phyloP scores from a whole-genome alignment of 2,329 filamentous ascomycete species.

The Clonostachys solani region DNA sequence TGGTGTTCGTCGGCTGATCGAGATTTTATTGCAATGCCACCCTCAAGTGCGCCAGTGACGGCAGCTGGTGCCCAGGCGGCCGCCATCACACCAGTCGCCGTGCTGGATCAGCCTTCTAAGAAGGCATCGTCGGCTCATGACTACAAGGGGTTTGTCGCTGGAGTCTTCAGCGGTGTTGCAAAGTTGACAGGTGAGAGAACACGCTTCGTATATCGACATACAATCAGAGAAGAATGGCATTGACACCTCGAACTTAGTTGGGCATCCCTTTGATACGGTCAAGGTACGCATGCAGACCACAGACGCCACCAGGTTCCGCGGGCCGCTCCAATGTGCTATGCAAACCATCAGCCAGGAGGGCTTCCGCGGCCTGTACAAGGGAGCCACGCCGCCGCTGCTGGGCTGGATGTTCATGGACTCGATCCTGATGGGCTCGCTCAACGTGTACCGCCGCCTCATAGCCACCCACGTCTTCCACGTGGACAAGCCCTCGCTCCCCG shows the following conservation, averaged over 20 bases:
- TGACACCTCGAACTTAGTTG: slow-evolving; percentile 35
- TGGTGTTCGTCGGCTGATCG: too few relatives aligned
- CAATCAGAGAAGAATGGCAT: neutral
- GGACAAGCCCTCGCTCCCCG: slow-evolving; percentile 51
- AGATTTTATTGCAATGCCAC: too few relatives aligned
- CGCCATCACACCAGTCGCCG: too few relatives aligned
- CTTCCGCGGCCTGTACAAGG: slow-evolving; percentile 84
- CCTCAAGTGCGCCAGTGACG: too few relatives aligned
- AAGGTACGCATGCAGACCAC: slow-evolving; percentile 95
- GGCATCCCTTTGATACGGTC: slow-evolving; percentile 86
- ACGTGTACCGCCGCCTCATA: slow-evolving; percentile 80
- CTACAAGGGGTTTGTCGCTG: slow-evolving; percentile 96
- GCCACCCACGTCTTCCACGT: slow-evolving; percentile 74
- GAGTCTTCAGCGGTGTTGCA: slow-evolving; percentile 90
- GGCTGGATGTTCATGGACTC: slow-evolving; percentile 99
- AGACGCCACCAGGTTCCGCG: slow-evolving; percentile 70
- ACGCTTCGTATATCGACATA: neutral
- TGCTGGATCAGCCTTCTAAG: neutral
- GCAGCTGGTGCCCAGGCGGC: too few relatives aligned
- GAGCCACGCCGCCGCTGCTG: slow-evolving; percentile 83
- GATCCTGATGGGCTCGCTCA: slow-evolving; percentile 86
- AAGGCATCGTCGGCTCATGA: slow-evolving; percentile 27
- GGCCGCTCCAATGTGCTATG: slow-evolving; percentile 79
- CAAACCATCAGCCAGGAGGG: slow-evolving; percentile 87
- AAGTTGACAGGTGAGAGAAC: slow-evolving; percentile 70